Evolutionary conservation across 345 rosid genomes (phyloP), one percentile per base, ranked within the genome.

Genomic region (Pistacia vera): DNA sequence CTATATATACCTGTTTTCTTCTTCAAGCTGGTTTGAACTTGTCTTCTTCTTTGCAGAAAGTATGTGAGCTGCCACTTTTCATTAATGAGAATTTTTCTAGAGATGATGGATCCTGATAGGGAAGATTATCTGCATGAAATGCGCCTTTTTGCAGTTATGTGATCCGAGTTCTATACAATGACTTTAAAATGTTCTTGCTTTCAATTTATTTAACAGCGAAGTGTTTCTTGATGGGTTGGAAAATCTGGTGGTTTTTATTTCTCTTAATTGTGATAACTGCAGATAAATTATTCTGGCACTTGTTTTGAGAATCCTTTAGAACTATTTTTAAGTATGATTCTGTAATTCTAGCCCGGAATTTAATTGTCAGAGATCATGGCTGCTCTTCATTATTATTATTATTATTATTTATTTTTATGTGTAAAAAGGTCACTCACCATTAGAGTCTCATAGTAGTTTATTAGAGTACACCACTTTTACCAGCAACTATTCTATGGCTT

Each of bases 51-150:
- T 78, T 30, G 73, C 91, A 92, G 98, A 94, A 85, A 85, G 75
- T 87, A 72, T 79, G 83, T 0, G 87, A 86, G 80, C 66, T 89
- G n/a, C 97, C 98, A 22, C 83, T 88, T 17, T 83, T 90, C 49
- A 75, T 92, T 75, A 94, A 90, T n/a, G 89, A 91, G 93, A 75
- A 79, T 85, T 56, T 84, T 94, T 62, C 81, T 69, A 63, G 85
- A 79, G 52, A 77, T 94, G 82, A 90, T 94, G 94, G 97, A 94
- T 88, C 93, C 98, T 17, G 97, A 92, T 84, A 70, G 81, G 8
- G 84, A 83, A 67, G 78, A 78, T 54, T 82, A 84, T 78, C 81
- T 91, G 79, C 79, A 79, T 22, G 93, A 90, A 82, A 87, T 90
- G 73, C 93, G 95, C 71, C 77, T 91, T 75, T n/a, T 91, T 81